Base-by-base conservation (phyloP, 1,284 basidiomycete genomes). In the Ganoderma lingzhi region DNA sequence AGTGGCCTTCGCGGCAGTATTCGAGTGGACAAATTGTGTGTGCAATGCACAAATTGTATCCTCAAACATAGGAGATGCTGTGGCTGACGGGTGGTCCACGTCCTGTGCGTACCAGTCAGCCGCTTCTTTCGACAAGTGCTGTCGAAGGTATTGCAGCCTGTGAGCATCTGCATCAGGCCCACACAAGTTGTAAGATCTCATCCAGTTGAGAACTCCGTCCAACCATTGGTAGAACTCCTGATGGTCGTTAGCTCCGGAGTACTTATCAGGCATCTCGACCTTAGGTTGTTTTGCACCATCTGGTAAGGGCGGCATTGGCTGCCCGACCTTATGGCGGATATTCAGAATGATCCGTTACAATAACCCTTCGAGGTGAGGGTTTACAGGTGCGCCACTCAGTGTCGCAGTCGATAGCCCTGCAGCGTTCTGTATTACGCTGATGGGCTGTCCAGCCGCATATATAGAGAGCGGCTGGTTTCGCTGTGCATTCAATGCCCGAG, bases 1-100 rank as follows among this genome's bases (percentile, higher is more conserved):
- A 2, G 67, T 64, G 2, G 67, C 67, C 37, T 39, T 41, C 5
- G 62, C 63, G 1, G 44, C 67, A 1, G 62, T 64, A 37, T 41
- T 68, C 6, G 63, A 61, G 41, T 68, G 67, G 2, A 68, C 39
- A 30, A 68, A 68, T 6, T 51, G 41, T 1, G 39, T 14, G 17
- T 68, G 67, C 63, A 68, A 35, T 14, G 37, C 56, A 42, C 67
- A 68, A 0, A 67, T 63, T 23, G 44, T 35, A 9, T 67, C 66
- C 37, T 63, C 55, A 28, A 67, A 67, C 19, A 45, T 41, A 2
- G 45, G 59, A 14, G 5, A 5, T 15, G 14, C 23, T 1, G 17
- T 37, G 12, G 41, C 9, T 0, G 30, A 28, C 0, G 58, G 65
- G 65, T 66, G n/a, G 19, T 61, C 65, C 2, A 66, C 23, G 8